phyloP scores from a whole-genome alignment of 2,329 filamentous ascomycete genomes.

The Orbilia quercus region DNA sequence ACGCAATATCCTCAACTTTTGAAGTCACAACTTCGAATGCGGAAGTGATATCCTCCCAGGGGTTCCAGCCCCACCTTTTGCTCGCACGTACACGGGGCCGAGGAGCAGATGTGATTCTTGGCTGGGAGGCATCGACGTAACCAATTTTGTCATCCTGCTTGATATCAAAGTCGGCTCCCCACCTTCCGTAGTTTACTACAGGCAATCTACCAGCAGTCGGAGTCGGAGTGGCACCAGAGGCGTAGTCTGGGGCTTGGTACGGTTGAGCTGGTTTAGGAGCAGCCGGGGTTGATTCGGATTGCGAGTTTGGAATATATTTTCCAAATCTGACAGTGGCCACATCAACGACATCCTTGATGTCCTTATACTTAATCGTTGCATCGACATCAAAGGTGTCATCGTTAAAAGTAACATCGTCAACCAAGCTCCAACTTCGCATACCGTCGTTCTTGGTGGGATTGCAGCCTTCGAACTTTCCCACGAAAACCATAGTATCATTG shows the following conservation, averaged over 20 bases:
- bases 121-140: conserved; percentile 33
- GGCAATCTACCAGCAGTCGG: conserved; percentile 8
- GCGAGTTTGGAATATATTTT: conserved; percentile 38
- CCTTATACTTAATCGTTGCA: conserved; percentile 33
- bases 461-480: conserved; percentile 45
- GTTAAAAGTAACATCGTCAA: conserved; percentile 47
- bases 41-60: conserved; percentile 45
- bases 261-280: conserved; percentile 28
- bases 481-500: conserved; percentile 50
- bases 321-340: conserved; percentile 35
- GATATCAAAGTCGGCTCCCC: conserved; percentile 44
- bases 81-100: not conserved
- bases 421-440: conserved; percentile 53
- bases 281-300: conserved; percentile 5
- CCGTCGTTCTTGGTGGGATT: conserved; percentile 39
- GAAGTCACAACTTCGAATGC: conserved; percentile 40
- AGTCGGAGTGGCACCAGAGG: conserved; percentile 20
- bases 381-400: conserved; percentile 43
- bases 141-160: conserved; percentile 44
- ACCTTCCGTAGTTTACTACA: conserved; percentile 37
- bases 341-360: conserved; percentile 42
- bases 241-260: conserved; percentile 44
- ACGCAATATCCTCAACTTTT: conserved; percentile 27
- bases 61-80: conserved; percentile 54
- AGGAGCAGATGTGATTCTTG: conserved; percentile 44